phyloP scores from a whole-genome alignment of 2,329 filamentous ascomycete genomes.

The Fusarium falciforme region DNA sequence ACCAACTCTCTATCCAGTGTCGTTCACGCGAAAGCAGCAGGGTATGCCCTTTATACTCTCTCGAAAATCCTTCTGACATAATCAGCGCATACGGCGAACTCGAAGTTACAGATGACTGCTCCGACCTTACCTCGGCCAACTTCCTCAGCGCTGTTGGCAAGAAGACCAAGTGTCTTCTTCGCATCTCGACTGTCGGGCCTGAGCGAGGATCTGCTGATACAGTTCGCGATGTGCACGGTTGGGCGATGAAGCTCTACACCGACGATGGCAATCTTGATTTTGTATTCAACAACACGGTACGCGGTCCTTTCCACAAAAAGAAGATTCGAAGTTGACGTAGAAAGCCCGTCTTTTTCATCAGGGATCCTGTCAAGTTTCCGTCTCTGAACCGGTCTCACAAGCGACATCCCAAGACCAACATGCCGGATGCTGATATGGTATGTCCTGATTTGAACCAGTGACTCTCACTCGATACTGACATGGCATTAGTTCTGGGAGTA shows the following conservation, averaged over 20 bases:
- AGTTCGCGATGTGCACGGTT: conserved; percentile 76
- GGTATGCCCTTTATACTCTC: background rate
- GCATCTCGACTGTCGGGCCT: conserved; percentile 79
- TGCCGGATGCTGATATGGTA: background rate
- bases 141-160: conserved; percentile 66
- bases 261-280: conserved; percentile 79
- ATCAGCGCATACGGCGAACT: conserved; percentile 66
- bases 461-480: background rate
- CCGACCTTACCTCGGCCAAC: conserved; percentile 64
- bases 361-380: conserved; percentile 81
- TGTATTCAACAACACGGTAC: conserved; percentile 77
- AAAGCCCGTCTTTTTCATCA: conserved; percentile 77
- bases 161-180: conserved; percentile 68
- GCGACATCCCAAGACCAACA: conserved; percentile 73
- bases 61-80: background rate
- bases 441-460: background rate
- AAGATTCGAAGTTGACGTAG: no score
- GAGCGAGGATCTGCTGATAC: conserved; percentile 75
- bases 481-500: background rate
- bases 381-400: conserved; percentile 84
- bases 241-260: conserved; percentile 69
- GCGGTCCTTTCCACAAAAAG: background rate
- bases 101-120: conserved; percentile 68
- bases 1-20: background rate
- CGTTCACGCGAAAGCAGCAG: background rate